Percentiles rank a stretch among this genome's conserved stretches.
These are phyloP conservation scores for Neonectria punicea DNA, from an alignment of 2,329 filamentous ascomycete species.

Conservation along the genomic window DNA sequence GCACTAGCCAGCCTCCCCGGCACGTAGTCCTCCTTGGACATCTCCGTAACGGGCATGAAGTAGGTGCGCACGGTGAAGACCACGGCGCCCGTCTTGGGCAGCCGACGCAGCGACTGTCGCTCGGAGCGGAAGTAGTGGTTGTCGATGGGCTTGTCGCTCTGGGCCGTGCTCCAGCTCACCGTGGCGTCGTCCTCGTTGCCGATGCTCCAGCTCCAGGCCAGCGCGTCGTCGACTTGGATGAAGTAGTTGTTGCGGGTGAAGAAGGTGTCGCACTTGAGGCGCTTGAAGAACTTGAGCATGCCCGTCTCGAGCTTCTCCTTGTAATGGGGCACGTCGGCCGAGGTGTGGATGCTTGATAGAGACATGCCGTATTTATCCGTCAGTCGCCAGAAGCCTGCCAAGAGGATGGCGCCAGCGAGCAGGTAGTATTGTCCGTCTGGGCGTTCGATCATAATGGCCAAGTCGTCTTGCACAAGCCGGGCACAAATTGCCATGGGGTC, in stretches of 20 bases:
- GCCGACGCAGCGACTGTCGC: constrained; percentile 73
- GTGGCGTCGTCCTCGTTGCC: constrained; percentile 73
- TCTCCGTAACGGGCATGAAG: constrained; percentile 76
- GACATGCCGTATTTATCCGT: constrained; percentile 85
- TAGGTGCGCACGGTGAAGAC: constrained; percentile 86
- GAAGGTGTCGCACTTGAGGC: constrained; percentile 74
- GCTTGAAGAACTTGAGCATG: constrained; percentile 84
- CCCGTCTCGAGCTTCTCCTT: constrained; percentile 77
- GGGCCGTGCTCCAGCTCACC: constrained; percentile 79
- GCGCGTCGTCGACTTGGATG: constrained; percentile 82
- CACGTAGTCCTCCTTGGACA: constrained; percentile 78
- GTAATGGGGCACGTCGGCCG: constrained; percentile 79
- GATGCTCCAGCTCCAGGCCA: constrained; percentile 82
- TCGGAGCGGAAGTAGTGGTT: constrained; percentile 83
- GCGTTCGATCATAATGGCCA: constrained; percentile 84
- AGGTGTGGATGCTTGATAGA: constrained; percentile 82
- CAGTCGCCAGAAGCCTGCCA: constrained; percentile 86
- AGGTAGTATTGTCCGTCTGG: constrained; percentile 84
- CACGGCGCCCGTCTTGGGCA: constrained; percentile 67
- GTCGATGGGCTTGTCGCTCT: constrained; percentile 77
- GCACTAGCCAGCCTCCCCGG: constrained; percentile 82
- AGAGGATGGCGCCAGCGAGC: constrained; percentile 77
- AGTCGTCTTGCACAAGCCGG: constrained; percentile 81
- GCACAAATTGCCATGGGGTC: constrained; percentile 82
- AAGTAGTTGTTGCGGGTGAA: constrained; percentile 83